Conservation (phyloP, 148 eudicot species). For the Amaranthus palmeri region DNA sequence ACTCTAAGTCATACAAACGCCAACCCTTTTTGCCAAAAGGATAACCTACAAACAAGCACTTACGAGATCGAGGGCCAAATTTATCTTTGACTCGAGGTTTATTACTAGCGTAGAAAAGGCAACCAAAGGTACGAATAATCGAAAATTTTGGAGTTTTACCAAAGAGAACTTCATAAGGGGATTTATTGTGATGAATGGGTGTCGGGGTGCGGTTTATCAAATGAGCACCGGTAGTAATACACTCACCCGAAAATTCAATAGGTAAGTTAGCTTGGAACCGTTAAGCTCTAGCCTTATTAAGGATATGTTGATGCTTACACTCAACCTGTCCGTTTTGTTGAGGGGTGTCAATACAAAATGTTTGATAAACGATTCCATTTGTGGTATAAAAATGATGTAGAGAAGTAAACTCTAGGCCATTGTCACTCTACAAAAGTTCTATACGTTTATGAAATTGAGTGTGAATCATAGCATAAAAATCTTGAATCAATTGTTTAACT, state of each 20-base stretch:
- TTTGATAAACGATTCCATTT: no score
- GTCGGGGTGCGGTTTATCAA: not conserved
- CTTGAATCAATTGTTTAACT: not conserved
- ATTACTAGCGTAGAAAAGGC: not conserved
- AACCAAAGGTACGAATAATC: not conserved
- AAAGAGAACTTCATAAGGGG: not conserved
- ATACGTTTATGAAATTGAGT: not conserved
- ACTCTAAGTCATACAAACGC: not conserved
- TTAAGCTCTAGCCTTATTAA: not conserved
- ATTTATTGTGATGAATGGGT: not conserved
- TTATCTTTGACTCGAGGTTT: not conserved
- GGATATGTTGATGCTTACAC: no score
- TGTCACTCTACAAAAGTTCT: no score
- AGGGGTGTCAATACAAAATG: no score
- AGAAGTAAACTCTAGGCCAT: no score
- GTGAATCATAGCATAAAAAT: not conserved
- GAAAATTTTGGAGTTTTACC: not conserved
- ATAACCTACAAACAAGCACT: not conserved
- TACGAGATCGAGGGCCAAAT: not conserved
- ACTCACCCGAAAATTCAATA: not conserved
- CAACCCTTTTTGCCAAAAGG: conserved; percentile 4
- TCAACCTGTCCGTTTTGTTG: no score
- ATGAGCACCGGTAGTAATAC: not conserved
- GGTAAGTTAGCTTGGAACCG: not conserved
- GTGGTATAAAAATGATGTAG: no score